These are phyloP conservation scores for Oryza australiensis DNA, from an alignment of 176 grass and related monocot species.

Conservation along the genomic window DNA sequence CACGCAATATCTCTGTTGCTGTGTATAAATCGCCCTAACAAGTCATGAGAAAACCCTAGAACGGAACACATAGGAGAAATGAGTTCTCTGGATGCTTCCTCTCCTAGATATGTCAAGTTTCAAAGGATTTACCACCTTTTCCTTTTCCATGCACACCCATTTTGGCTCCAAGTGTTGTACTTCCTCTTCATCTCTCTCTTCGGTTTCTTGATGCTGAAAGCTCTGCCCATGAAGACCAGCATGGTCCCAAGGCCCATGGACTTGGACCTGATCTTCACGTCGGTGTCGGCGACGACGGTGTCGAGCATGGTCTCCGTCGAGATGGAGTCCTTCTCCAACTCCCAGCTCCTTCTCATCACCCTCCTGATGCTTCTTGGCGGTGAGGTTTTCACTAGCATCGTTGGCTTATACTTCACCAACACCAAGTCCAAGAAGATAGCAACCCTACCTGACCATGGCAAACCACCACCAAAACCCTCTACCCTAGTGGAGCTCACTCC, in stretches of 20 bases:
- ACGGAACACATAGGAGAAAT: background rate
- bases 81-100: background rate
- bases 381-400: constrained; percentile 73
- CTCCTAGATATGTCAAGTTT: background rate
- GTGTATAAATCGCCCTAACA: constrained; percentile 31
- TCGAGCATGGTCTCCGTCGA: constrained; percentile 65
- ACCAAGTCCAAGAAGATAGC: constrained; percentile 25
- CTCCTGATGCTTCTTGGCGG: constrained; percentile 70
- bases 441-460: background rate
- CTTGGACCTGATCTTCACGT: constrained; percentile 71
- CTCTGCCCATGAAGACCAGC: constrained; percentile 40
- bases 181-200: constrained; percentile 49
- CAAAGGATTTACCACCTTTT: constrained; percentile 13
- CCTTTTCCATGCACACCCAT: constrained; percentile 51
- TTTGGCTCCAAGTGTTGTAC: constrained; percentile 68
- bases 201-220: constrained; percentile 55
- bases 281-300: constrained; percentile 56
- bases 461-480: background rate
- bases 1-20: background rate
- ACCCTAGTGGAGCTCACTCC: constrained; percentile 35
- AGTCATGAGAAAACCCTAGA: background rate
- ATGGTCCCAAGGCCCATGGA: background rate
- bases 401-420: constrained; percentile 52
- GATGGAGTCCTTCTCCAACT: constrained; percentile 71
- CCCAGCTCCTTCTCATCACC: constrained; percentile 60